Conservation (phyloP, 2,329 filamentous ascomycete species). For the Fusarium neocosmosporiellum region DNA sequence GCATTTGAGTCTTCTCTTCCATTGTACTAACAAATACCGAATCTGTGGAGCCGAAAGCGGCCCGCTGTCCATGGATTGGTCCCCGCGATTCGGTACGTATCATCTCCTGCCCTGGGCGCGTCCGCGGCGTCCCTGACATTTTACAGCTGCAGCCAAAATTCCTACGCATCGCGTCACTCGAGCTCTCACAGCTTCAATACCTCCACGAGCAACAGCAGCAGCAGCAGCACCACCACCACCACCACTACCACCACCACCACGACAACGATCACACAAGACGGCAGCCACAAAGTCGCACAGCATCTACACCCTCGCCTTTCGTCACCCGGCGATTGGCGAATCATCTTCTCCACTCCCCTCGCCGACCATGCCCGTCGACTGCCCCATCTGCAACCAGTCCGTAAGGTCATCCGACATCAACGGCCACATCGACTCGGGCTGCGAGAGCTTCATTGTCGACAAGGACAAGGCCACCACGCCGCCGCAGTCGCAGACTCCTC, state of each 20-base stretch:
- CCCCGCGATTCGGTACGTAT: slow-evolving; percentile 27
- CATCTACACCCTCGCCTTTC: not conserved
- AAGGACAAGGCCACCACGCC: slow-evolving; percentile 49
- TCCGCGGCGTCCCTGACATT: slow-evolving; percentile 3
- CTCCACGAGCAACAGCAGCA: not conserved
- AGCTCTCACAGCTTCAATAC: slow-evolving; percentile 9
- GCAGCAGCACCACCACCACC: no score
- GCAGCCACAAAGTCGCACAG: not conserved
- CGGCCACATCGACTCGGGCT: slow-evolving; percentile 88
- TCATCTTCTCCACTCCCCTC: not conserved
- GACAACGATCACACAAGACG: not conserved
- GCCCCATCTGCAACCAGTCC: slow-evolving; percentile 82
- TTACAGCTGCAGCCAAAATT: slow-evolving; percentile 9
- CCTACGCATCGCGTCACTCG: slow-evolving; percentile 4
- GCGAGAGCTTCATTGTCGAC: slow-evolving; percentile 74
- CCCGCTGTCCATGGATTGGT: slow-evolving; percentile 29
- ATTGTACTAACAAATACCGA: slow-evolving; percentile 14
- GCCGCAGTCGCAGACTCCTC: slow-evolving; percentile 47
- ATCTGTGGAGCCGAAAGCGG: slow-evolving; percentile 34
- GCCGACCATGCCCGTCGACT: slow-evolving; percentile 67
- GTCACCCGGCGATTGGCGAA: slow-evolving; percentile 10
- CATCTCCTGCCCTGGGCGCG: not conserved
- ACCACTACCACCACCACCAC: no score
- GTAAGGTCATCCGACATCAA: slow-evolving; percentile 85
- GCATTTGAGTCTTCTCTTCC: not conserved